Evolutionary conservation across 306 rosid species (phyloP).

Genomic region (Begonia fuchsioides): DNA sequence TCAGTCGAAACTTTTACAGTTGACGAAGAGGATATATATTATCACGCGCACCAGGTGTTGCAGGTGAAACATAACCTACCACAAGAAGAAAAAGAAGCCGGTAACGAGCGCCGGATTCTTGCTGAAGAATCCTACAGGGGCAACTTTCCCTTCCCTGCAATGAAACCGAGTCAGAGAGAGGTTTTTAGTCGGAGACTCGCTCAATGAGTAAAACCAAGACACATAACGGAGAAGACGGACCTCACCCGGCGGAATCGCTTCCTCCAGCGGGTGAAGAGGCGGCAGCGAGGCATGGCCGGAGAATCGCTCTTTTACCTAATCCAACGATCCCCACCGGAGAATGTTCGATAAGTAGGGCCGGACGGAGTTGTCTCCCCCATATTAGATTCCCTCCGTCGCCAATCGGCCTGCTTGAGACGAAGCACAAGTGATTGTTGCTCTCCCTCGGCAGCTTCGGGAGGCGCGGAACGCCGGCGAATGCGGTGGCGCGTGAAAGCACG

Average conservation of each 20-base stretch:
- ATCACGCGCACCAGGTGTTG: background rate
- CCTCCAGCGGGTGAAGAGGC: constrained; percentile 72
- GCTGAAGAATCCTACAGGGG: constrained; percentile 46
- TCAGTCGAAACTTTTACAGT: background rate
- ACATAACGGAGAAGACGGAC: constrained; percentile 91
- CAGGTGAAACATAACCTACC: constrained; percentile 17
- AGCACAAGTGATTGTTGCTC: constrained; percentile 10
- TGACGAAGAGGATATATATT: too few relatives aligned
- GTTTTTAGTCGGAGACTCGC: constrained; percentile 20
- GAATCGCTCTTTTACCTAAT: constrained; percentile 18
- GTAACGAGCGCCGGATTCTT: constrained; percentile 32
- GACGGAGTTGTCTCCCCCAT: constrained; percentile 90
- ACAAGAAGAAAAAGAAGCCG: constrained; percentile 48
- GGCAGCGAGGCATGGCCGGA: constrained; percentile 44
- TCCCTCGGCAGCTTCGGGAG: constrained; percentile 37
- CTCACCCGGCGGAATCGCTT: constrained; percentile 99
- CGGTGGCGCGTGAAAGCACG: constrained; percentile 71
- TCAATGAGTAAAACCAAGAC: constrained; percentile 25
- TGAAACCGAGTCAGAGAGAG: constrained; percentile 10
- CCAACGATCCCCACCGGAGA: constrained; percentile 16
- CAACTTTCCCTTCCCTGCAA: constrained; percentile 52
- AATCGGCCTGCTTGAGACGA: constrained; percentile 28
- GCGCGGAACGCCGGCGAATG: constrained; percentile 27
- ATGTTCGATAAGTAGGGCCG: constrained; percentile 40
- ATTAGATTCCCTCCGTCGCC: constrained; percentile 75